A percentile compares a stretch with the other conserved stretches of the same genome.
These are phyloP conservation scores for Guadua angustifolia DNA, from an alignment of 176 grass and related monocot genomes.

Conservation along the genomic window DNA sequence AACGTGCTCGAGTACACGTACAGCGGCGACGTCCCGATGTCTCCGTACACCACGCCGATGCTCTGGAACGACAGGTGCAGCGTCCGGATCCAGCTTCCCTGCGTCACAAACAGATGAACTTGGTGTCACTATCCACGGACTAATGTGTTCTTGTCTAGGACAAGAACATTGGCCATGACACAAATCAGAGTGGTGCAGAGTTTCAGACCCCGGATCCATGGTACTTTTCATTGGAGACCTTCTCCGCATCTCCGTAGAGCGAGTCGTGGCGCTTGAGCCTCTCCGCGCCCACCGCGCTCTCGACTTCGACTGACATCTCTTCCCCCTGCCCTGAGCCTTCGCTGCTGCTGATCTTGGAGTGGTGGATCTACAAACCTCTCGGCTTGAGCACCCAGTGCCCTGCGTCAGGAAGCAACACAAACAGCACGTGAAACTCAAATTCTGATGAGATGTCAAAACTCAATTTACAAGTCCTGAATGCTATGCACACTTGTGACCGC, in stretches of 20 bases:
- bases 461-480: too few relatives aligned
- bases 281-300: neutral
- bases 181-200: neutral
- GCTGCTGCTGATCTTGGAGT: neutral
- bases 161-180: neutral
- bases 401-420: neutral
- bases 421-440: neutral
- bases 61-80: constrained; percentile 74
- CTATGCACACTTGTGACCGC: neutral
- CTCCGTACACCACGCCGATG: constrained; percentile 72
- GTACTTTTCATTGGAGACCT: constrained; percentile 38
- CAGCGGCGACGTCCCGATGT: constrained; percentile 78
- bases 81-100: constrained; percentile 55
- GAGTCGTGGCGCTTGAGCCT: constrained; percentile 51
- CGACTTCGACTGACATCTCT: constrained; percentile 34
- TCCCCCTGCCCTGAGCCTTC: neutral
- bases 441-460: neutral
- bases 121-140: neutral
- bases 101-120: neutral
- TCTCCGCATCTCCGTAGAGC: constrained; percentile 59
- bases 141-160: neutral
- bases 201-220: constrained; percentile 45
- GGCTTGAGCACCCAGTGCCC: constrained; percentile 17
- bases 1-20: constrained; percentile 74
- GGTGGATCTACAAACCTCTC: neutral